Evolutionary conservation across 345 rosid genomes (phyloP), one percentile per base, ranked within the genome.

Genomic region (Capsella bursapastoris): DNA sequence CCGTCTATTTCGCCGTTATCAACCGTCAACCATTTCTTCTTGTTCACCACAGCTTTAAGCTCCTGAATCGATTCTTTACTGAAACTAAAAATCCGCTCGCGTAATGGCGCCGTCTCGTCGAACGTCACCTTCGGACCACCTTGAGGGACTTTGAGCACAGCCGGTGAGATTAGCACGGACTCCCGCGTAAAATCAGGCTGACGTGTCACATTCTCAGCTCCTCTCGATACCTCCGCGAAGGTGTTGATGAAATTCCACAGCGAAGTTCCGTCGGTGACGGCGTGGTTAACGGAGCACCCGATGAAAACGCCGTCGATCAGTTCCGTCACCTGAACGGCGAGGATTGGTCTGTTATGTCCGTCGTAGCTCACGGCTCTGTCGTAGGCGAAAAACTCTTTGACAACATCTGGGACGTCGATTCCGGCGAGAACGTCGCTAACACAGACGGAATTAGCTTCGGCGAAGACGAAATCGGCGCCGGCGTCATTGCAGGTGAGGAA

Each of bases 191-290:
- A 95, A 74, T 86, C 88, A 7, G 97, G 96, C 7, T 68, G 73
- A 28, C 82, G 76, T 0, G 89, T 35, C 37, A 83, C 73, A 64
- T 44, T 77, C 79, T 47, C 38, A n/a, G 32, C 69, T 0, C 87
- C 96, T 66, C 89, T 85, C 4, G 92, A 71, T 32, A 90, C 28
- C 60, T 91, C 96, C 0, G 99, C 92, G 53, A 88, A 95, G 0
- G 88, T 86, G 55, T 95, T 95, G 28, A 95, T 89, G 85, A 95
- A 95, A 57, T 90, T 90, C 99, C 99, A 95, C 32, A 95, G 78
- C 7, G 99, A 95, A 2, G 99, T 95, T 1, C 97, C 97, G 77
- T 95, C 99, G 0, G 72, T 49, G 9, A 90, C 94, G 44, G 99
- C 83, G 73, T 95, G 99, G 68, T 91, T 95, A 52, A 82, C 81